Conservation (phyloP, 2,329 filamentous ascomycete species). For the Diplodia seriata region DNA sequence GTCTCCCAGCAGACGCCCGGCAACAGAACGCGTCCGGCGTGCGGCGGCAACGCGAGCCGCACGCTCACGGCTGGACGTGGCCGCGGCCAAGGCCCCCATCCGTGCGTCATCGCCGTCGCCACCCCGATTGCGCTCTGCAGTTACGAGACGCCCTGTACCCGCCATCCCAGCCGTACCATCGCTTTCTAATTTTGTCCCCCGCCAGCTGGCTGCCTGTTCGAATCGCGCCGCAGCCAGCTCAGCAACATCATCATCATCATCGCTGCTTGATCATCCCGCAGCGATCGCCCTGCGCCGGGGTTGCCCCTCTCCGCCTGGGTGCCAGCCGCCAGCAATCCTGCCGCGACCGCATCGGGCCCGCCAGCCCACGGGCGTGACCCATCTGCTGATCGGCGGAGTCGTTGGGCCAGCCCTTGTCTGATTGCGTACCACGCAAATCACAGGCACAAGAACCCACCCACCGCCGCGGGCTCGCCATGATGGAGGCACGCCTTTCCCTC, state of each 20-base stretch:
- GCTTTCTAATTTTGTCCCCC: constrained; percentile 20
- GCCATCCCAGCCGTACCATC: constrained; percentile 13
- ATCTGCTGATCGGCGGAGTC: constrained; percentile 27
- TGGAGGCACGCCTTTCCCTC: constrained; percentile 6
- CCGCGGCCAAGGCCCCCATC: constrained; percentile 24
- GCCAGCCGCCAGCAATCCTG: constrained; percentile 15
- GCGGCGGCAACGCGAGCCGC: background rate
- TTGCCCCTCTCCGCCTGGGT: constrained; percentile 12
- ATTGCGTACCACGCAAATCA: constrained; percentile 26
- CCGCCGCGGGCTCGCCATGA: background rate
- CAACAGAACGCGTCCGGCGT: background rate
- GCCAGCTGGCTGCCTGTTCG: constrained; percentile 4
- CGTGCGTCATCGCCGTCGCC: constrained; percentile 26
- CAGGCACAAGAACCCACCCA: background rate
- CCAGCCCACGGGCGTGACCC: constrained; percentile 2
- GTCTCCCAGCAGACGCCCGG: background rate
- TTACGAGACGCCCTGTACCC: constrained; percentile 26
- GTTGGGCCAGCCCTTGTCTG: constrained; percentile 15
- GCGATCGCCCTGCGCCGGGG: constrained; percentile 27
- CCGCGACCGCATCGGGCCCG: constrained; percentile 16
- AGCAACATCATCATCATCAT: background rate
- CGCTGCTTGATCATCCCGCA: constrained; percentile 30
- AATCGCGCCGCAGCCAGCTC: constrained; percentile 6
- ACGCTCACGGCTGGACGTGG: too few relatives aligned
- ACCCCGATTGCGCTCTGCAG: constrained; percentile 28